Evolutionary conservation across 2,329 filamentous ascomycete genomes (phyloP), one percentile per base, ranked within the genome.

Genomic region (Neonectria sp.): DNA sequence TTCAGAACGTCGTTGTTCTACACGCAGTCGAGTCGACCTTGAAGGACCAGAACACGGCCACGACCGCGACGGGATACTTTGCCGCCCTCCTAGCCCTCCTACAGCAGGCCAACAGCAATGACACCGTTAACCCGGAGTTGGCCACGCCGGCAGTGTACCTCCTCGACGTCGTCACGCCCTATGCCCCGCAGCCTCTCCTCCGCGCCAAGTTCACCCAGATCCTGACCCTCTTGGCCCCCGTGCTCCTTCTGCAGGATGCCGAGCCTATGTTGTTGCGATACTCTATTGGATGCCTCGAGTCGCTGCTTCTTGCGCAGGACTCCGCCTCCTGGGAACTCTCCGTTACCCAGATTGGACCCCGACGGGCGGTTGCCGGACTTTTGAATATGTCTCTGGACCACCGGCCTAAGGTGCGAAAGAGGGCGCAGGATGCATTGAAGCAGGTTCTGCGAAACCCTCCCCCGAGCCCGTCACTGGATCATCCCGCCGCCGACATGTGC

Each of bases 141-240:
- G 92, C 93, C 35, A 91, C 93, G 25, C 93, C 95, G 3, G 92
- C 97, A 71, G 93, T 99, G 74, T 99, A 99, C 82, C 91, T 99
- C 17, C 94, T 99, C 84, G 95, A 99, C 82, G 86, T 97, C 73
- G 90, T 98, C 74, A 96, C 95, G 17, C 93, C 93, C 66, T 93
- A 91, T 82, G 91, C 95, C 68, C 94, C 96, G 61, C 89, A 93
- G 68, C 90, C 95, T 67, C 91, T 99, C 67, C 92, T 99, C 64
- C 93, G 95, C 77, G 93, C 94, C 73, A 98, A 98, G 81, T 99
- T 99, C 84, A 92, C 93, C 31, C 93, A 97, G 81, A 98, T 99
- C 76, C 90, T 99, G 68, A 90, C 91, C 35, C 91, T 93, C 68
- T 89, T 99, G 73, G 95, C 94, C 24, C 95, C 95, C 2, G 92